A percentile compares a stretch with the other conserved stretches of the same genome.
Conservation (phyloP, 169 alveolate genomes). For the Plasmodium coatneyi region DNA sequence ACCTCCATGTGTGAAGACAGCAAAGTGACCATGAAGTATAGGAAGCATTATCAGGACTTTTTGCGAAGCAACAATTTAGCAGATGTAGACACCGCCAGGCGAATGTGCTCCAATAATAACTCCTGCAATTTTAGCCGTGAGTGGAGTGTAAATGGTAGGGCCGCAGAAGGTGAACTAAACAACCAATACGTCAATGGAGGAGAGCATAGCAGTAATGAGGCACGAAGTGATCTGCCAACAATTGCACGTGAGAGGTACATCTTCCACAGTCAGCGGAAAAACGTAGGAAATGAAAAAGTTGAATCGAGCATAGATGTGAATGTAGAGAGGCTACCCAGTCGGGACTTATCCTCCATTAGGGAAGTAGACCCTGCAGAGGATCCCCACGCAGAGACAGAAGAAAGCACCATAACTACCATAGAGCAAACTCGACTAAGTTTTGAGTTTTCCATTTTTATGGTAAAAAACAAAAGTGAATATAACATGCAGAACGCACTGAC, state of each 20-base stretch:
- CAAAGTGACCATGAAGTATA: neutral
- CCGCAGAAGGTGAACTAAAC: neutral
- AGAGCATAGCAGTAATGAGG: neutral
- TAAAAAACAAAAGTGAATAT: conserved; percentile 18
- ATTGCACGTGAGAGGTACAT: neutral
- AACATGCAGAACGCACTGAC: conserved; percentile 6
- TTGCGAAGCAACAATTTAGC: conserved; percentile 12
- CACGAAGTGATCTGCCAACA: neutral
- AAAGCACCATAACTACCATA: neutral
- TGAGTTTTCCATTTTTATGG: conserved; percentile 18
- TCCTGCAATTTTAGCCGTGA: neutral
- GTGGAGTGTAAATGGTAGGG: neutral
- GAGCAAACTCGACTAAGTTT: conserved; percentile 24
- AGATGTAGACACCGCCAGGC: neutral
- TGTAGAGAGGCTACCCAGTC: neutral
- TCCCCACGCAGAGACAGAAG: neutral
- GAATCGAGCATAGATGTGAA: neutral
- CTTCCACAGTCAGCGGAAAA: neutral
- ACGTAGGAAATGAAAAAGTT: neutral
- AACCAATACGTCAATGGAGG: neutral
- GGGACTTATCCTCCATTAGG: neutral
- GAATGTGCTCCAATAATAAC: neutral
- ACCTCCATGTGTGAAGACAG: conserved; percentile 1
- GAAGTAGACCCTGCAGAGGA: neutral
- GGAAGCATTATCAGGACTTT: conserved; percentile 27